A percentile compares a stretch with the other conserved stretches of the same genome.
Evolutionary conservation across 2,329 filamentous ascomycete genomes (phyloP).

Genomic region (Colletotrichum ledebouriae): DNA sequence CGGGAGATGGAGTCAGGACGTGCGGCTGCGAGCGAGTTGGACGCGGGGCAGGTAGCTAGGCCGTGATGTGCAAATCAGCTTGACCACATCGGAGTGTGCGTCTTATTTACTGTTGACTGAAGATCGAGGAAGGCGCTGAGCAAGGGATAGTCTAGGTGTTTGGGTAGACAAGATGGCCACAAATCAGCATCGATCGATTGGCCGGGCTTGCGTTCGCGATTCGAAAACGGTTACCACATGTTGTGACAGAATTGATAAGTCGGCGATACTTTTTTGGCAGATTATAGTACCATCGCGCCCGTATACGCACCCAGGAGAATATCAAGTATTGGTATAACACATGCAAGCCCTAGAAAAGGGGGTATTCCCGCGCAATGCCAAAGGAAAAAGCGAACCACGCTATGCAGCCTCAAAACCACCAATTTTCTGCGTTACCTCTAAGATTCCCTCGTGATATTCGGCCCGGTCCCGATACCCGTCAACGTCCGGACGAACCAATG

Average conservation of each 20-base stretch:
- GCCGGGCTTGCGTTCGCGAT: too few species aligned
- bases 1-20: background rate
- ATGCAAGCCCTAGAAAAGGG: slow-evolving; percentile 21
- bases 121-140: too few species aligned
- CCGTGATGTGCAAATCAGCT: background rate
- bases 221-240: too few species aligned
- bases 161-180: too few species aligned
- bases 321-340: background rate
- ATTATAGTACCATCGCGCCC: background rate
- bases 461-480: slow-evolving; percentile 71
- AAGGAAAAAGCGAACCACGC: slow-evolving; percentile 26
- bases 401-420: slow-evolving; percentile 37
- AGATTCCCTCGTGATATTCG: slow-evolving; percentile 62
- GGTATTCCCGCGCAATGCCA: slow-evolving; percentile 32
- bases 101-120: too few species aligned
- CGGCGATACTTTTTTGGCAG: background rate
- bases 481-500: slow-evolving; percentile 74
- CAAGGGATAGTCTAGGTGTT: too few species aligned
- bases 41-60: background rate
- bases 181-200: too few species aligned
- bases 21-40: background rate
- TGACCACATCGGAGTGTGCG: too few species aligned
- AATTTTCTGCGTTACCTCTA: background rate
- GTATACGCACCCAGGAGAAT: background rate
- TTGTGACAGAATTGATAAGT: too few species aligned